Evolutionary conservation across 202 grass and related monocot species (phyloP).

Genomic region (Thinopyrum obtusiflorum): DNA sequence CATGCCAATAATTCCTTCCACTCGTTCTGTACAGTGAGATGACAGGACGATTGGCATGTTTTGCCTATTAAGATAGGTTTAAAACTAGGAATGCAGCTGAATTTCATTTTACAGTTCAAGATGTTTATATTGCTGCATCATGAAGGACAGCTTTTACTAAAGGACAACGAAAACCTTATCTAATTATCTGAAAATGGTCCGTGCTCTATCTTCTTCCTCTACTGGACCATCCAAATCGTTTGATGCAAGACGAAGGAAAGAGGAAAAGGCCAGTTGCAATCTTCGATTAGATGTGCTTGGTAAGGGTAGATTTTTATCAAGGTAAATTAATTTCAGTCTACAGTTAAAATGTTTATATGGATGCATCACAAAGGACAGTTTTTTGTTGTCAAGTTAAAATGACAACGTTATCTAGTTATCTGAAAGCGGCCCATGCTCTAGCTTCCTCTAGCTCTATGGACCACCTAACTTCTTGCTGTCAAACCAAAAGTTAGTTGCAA

Average conservation of each 20-base stretch:
- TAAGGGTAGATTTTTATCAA: background rate
- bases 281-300: background rate
- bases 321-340: background rate
- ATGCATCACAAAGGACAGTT: background rate
- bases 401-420: background rate
- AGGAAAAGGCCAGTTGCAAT: too few relatives aligned
- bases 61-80: background rate
- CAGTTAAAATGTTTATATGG: background rate
- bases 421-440: conserved; percentile 14
- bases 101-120: background rate
- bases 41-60: background rate
- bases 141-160: background rate
- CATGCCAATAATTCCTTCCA: background rate
- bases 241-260: too few relatives aligned
- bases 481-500: background rate
- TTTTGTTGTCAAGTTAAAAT: background rate
- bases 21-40: background rate
- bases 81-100: background rate
- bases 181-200: background rate
- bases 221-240: background rate
- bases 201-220: background rate
- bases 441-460: background rate
- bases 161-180: background rate
- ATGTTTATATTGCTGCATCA: background rate
- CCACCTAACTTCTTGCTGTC: background rate